Evolutionary conservation across 208 protist genomes (phyloP), one percentile per base, ranked within the genome.

Genomic region (Acanthamoeba lenticulata): DNA sequence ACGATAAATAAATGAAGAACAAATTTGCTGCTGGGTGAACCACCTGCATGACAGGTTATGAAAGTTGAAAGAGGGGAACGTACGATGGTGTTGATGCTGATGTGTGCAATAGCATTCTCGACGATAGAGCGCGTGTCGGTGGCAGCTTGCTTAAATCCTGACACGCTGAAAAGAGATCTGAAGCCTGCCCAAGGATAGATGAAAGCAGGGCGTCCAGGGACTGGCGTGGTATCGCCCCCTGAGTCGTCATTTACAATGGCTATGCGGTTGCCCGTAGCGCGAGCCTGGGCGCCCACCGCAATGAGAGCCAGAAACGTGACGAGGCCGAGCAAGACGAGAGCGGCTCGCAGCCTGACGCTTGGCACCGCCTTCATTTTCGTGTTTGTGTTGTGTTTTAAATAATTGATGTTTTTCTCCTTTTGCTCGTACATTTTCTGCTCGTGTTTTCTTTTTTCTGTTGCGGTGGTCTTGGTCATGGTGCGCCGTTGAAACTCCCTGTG

Each of bases 181-280:
- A 91, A 91, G 85, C 85, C 85, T 9, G 85, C 38, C 57, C 60
- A 91, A 17, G 60, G 57, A n/a, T 91, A 91, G n/a, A 57, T 44
- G 29, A 85, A 49, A 4, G 62, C 62, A 52, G 72, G 38, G 1
- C 3, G 24, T 13, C 9, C 34, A 49, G 72, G 34, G 34, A 19
- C 2, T 36, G 4, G 52, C 52, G 15, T 6, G 11, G 27, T 60
- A n/a, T n/a, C n/a, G n/a, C n/a, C 52, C 19, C 19, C 11, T 60
- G 11, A 6, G 13, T 2, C 65, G 17, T 42, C 65, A 11, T 74
- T 45, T 36, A 38, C 32, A 11, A 74, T 74, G 65, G 11, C 52
- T 11, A 60, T 60, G 52, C 52, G 15, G 52, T 60, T 60, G 11
- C 21, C 52, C 11, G 11, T n/a, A 11, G 52, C 11, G 11, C 52